Evolutionary conservation across 108 stramenopile genomes (phyloP), one percentile per base, ranked within the genome.

Genomic region (Cyclostephanos tholiformis): DNA sequence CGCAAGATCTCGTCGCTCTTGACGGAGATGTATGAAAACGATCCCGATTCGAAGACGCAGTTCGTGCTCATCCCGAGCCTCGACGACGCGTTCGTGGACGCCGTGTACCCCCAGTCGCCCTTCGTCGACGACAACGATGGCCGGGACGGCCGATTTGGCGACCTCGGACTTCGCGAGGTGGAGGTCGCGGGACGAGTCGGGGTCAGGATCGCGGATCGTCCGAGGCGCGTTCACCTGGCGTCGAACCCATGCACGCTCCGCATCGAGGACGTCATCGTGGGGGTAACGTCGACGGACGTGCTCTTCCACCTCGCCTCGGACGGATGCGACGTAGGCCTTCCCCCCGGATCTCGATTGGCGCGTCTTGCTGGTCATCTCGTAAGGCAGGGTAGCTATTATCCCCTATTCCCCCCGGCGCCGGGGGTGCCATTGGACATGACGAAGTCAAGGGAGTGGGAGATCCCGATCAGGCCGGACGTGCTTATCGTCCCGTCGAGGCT

Each of bases 1-100:
- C 63, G 77, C 38, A 88, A 89, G 61, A 70, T 96, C 19, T 58
- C 91, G 4, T 46, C 48, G 6, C 26, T 88, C 20, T 81, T 95
- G 51, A 85, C 85, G 29, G 88, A 92, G 59, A 43, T 87, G 46
- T 87, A 82, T 69, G 44, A 65, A 48, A 39, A 53, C 56, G 79
- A 79, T 23, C 50, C 74, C 11, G 71, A 79, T 10, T 65, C 87
- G 61, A 64, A 75, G 48, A 98, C 98, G 17, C 92, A 97, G 49
- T 92, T 99, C 71, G 93, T 98, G 16, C 74, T 99, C 46, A 90
- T 98, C 14, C 98, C 98, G 8, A 93, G 95, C 63, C 59, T 96
- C 56, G 91, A 97, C 10, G 98, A 99, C 84, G 97, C 93, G 6
- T 84, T 93, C 64, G 90, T 93, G 36, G 95, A 97, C 64, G 84